Evolutionary conservation across 1,139 yeast species (phyloP), one percentile per base, ranked within the genome.

Genomic region (Pneumocystis canis): DNA sequence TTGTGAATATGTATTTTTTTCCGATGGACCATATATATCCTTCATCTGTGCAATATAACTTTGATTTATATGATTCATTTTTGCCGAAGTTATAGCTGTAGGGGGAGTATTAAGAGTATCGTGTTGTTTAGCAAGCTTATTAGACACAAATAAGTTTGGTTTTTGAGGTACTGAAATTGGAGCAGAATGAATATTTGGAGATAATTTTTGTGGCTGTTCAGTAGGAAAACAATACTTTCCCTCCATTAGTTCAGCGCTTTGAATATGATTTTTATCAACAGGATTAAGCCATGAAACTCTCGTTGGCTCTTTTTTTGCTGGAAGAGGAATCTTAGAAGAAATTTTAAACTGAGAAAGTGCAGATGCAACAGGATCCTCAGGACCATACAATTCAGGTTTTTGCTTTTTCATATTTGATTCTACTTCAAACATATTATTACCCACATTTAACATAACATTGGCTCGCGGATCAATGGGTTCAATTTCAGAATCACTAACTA

Each of bases 311-410:
- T 18, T 62, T 35, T 35, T 63, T 58, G 58, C 61, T 62, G 37
- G 53, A 60, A 11, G 16, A 40, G 31, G 60, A 30, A 6, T 39
- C 30, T 30, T 58, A 47, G 63, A 25, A n/a, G 30, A 28, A 40
- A 20, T 16, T 20, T 84, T 84, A 69, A 86, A 77, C 68, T 83
- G 85, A 69, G 84, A 87, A 62, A 86, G 70, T 64, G 74, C 89
- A 75, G 78, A 84, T 70, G 74, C 84, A 76, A 75, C 78, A 70
- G 79, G 82, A 66, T 79, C 82, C 31, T 73, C 76, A 16, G 4
- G 57, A 28, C 14, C 64, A 18, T 25, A 61, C 14, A 61, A 5
- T 14, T 35, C 32, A 16, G 60, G 35, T 35, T 53, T 39, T 37
- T 59, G 18, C 28, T 31, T 20, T 65, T 56, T 28, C 61, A 59